Evolutionary conservation across 1,284 basidiomycete species (phyloP).

Genomic region (Neolentinus lepideus): DNA sequence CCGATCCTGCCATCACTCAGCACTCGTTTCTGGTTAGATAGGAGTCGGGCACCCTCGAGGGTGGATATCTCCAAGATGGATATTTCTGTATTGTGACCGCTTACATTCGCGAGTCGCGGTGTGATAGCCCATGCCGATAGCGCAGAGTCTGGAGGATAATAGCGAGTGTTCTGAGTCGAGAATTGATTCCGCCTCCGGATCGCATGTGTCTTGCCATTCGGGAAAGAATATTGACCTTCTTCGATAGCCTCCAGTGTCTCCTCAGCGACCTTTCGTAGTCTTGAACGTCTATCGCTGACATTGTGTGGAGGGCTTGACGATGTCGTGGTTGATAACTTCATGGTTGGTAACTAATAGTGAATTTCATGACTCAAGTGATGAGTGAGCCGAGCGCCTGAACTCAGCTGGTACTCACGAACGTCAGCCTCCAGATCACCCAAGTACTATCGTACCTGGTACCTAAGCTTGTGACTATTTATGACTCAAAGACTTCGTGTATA

Average conservation of each 20-base stretch:
- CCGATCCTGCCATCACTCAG: conserved; percentile 35
- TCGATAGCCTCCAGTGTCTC: conserved; percentile 24
- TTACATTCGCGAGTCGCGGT: conserved; percentile 5
- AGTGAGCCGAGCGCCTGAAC: too few species aligned
- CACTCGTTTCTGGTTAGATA: conserved; percentile 10
- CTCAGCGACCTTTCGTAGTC: conserved; percentile 21
- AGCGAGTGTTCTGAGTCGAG: conserved; percentile 31
- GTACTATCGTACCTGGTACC: too few species aligned
- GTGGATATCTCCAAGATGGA: conserved; percentile 46
- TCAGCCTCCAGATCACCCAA: too few species aligned
- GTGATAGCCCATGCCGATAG: conserved; percentile 28
- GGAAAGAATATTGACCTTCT: conserved; percentile 17
- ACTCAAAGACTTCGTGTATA: too few species aligned
- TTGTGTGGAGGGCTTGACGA: not conserved
- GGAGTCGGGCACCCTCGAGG: conserved; percentile 37
- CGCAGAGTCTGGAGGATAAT: conserved; percentile 30
- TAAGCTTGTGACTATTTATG: too few species aligned
- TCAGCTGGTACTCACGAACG: too few species aligned
- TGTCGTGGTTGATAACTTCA: not conserved
- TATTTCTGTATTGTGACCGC: conserved; percentile 21
- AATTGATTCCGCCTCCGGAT: conserved; percentile 23
- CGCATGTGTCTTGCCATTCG: conserved; percentile 17
- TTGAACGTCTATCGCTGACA: conserved; percentile 7
- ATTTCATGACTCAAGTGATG: too few species aligned
- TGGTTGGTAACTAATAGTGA: too few species aligned